phyloP scores from a whole-genome alignment of 805 yeast species.

The Kodamaea nitidulidarum region DNA sequence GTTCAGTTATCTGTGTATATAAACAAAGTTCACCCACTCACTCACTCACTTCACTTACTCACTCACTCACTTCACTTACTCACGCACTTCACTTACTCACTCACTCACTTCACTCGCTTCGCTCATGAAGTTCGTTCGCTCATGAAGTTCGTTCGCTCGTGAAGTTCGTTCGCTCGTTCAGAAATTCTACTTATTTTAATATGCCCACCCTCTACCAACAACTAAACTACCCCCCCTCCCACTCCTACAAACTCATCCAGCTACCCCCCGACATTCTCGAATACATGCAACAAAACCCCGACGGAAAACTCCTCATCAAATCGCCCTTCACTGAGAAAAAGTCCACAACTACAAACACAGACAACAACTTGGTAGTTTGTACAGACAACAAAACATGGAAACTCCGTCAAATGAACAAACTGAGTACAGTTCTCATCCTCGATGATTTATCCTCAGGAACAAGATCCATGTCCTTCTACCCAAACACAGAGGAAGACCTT shows the following conservation, averaged over 20 bases:
- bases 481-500: background rate
- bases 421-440: slow-evolving; percentile 71
- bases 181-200: too few species aligned
- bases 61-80: too few species aligned
- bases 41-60: too few species aligned
- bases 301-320: slow-evolving; percentile 32
- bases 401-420: slow-evolving; percentile 77
- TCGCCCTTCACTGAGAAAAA: slow-evolving; percentile 21
- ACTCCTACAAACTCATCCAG: slow-evolving; percentile 47
- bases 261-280: slow-evolving; percentile 47
- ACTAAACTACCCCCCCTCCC: slow-evolving; percentile 20
- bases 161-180: background rate
- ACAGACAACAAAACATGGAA: slow-evolving; percentile 56
- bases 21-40: too few species aligned
- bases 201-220: slow-evolving; percentile 12
- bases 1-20: too few species aligned
- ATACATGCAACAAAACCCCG: slow-evolving; percentile 24
- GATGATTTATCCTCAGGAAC: slow-evolving; percentile 13
- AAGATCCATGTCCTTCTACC: slow-evolving; percentile 3
- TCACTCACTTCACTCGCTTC: too few species aligned
- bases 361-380: slow-evolving; percentile 54
- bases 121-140: too few species aligned
- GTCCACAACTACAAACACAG: slow-evolving; percentile 8
- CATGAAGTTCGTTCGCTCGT: too few species aligned
- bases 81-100: too few species aligned